These are phyloP conservation scores for Lippia alba DNA, from an alignment of 305 asterid genomes.

Conservation along the genomic window DNA sequence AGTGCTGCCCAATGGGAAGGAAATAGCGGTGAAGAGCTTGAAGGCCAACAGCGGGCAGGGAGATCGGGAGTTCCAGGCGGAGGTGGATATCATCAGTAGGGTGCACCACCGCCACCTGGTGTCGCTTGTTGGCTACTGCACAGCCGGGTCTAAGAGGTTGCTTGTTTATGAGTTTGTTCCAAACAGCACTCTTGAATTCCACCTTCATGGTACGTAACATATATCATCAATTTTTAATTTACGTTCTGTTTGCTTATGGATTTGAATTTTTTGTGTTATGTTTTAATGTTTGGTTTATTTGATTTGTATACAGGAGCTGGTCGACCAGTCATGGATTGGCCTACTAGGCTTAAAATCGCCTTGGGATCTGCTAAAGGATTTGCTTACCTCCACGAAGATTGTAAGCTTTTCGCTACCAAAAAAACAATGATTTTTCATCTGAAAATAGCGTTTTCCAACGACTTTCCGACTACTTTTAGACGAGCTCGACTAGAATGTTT, in stretches of 20 bases:
- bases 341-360: slow-evolving; percentile 72
- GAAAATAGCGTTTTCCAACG: too few species aligned
- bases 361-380: slow-evolving; percentile 91
- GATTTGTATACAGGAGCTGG: slow-evolving; percentile 47
- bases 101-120: slow-evolving; percentile 92
- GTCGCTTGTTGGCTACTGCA: slow-evolving; percentile 85
- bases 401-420: slow-evolving; percentile 43
- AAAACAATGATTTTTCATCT: too few species aligned
- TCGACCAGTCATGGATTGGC: slow-evolving; percentile 73
- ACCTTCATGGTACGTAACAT: slow-evolving; percentile 65
- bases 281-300: too few species aligned
- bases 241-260: too few species aligned
- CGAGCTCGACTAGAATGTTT: too few species aligned
- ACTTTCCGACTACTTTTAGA: too few species aligned
- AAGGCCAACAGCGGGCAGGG: slow-evolving; percentile 87
- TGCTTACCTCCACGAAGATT: slow-evolving; percentile 93
- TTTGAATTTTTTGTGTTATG: too few species aligned
- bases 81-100: slow-evolving; percentile 88
- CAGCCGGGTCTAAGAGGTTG: slow-evolving; percentile 76
- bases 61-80: slow-evolving; percentile 94
- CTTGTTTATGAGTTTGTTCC: slow-evolving; percentile 83
- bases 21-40: slow-evolving; percentile 77
- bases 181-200: slow-evolving; percentile 74
- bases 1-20: slow-evolving; percentile 84
- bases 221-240: too few species aligned